Conservation (phyloP, 495 filamentous ascomycete genomes). For the Melanomma pulvis-pyrius region DNA sequence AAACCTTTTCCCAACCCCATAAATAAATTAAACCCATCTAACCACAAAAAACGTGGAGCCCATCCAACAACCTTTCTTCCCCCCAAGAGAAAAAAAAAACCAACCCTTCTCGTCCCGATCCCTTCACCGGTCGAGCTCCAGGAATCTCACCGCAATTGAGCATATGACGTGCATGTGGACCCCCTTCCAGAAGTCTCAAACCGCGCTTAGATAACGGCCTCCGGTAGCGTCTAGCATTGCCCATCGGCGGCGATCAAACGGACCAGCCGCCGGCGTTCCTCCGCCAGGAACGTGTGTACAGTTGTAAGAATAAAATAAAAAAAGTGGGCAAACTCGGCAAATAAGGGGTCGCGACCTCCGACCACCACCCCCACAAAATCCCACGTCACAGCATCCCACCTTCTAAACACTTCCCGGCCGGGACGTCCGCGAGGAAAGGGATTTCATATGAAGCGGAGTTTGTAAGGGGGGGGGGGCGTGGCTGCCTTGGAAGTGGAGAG, state of each 20-base stretch:
- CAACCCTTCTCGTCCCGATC: not conserved
- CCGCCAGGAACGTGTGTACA: not conserved
- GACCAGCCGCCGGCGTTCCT: too few relatives aligned
- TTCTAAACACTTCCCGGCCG: not conserved
- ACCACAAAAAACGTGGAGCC: not conserved
- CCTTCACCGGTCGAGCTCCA: not conserved
- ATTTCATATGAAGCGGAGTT: not conserved
- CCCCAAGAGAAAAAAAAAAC: too few relatives aligned
- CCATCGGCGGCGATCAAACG: not conserved
- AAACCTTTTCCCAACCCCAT: too few relatives aligned
- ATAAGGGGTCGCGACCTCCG: not conserved
- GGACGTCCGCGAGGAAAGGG: not conserved
- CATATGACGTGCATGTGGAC: not conserved
- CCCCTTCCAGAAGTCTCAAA: not conserved
- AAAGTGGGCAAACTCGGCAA: constrained; percentile 10
- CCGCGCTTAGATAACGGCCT: not conserved
- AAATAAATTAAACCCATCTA: not conserved
- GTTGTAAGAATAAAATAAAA: not conserved
- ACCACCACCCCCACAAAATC: not conserved
- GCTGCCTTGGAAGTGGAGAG: not conserved
- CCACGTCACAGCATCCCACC: not conserved
- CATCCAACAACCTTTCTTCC: not conserved
- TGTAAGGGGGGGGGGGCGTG: not conserved
- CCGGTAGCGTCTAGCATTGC: not conserved
- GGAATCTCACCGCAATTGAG: not conserved